These are phyloP conservation scores for Tilletiopsis washingtonensis DNA, from an alignment of 1,284 basidiomycete species.

Conservation along the genomic window DNA sequence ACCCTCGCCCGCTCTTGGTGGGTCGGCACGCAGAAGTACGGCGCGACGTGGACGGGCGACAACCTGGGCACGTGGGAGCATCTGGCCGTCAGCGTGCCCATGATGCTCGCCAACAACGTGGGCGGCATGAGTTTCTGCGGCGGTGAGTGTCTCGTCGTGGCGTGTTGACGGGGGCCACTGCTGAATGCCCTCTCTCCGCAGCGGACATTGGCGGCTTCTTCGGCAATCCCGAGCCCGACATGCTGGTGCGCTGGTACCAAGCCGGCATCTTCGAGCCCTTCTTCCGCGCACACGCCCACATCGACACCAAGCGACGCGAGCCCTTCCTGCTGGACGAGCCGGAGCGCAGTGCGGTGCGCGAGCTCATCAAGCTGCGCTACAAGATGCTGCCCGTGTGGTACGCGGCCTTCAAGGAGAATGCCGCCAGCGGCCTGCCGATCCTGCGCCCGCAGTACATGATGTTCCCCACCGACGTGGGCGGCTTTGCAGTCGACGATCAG, in stretches of 20 bases:
- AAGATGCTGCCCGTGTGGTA: slow-evolving; percentile 89
- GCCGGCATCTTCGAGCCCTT: slow-evolving; percentile 91
- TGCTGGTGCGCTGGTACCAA: slow-evolving; percentile 95
- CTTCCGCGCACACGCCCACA: slow-evolving; percentile 96
- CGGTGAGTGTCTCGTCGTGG: slow-evolving; percentile 54
- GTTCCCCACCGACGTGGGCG: slow-evolving; percentile 77
- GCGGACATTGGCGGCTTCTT: slow-evolving; percentile 97
- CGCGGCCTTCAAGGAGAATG: slow-evolving; percentile 66
- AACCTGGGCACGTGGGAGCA: slow-evolving; percentile 97
- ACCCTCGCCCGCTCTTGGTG: slow-evolving; percentile 92
- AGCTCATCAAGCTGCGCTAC: slow-evolving; percentile 76
- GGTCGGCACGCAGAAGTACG: slow-evolving; percentile 88
- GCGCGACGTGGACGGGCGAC: slow-evolving; percentile 98
- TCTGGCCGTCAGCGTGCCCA: slow-evolving; percentile 84
- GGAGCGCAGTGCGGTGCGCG: slow-evolving; percentile 69
- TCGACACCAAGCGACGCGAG: slow-evolving; percentile 95
- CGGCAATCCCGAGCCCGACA: slow-evolving; percentile 85
- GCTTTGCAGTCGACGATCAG: slow-evolving; percentile 86
- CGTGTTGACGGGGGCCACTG: not conserved
- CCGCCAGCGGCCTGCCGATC: slow-evolving; percentile 36
- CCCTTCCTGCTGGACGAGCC: slow-evolving; percentile 88
- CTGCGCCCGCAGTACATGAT: slow-evolving; percentile 74
- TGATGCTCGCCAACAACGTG: slow-evolving; percentile 82
- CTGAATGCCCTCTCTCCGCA: slow-evolving; percentile 49
- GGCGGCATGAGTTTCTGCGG: slow-evolving; percentile 92